Evolutionary conservation across 176 grass and related monocot genomes (phyloP), one percentile per base, ranked within the genome.

Genomic region (Luzula sylvatica): DNA sequence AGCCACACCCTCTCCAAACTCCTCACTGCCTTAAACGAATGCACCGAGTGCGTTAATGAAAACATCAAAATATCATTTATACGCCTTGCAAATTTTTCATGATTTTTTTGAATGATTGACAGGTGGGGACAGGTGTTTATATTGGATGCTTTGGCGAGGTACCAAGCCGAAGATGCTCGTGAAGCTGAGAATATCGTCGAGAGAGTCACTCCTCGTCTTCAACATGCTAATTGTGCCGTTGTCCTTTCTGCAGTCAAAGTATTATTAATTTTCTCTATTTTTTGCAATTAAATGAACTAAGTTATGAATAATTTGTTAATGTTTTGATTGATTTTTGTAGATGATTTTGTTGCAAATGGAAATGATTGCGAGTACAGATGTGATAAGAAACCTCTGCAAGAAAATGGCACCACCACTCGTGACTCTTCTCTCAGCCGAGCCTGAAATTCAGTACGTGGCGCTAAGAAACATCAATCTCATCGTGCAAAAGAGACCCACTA

Each of bases 331-430:
- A 22, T 26, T 22, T 62, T 38, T 61, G 50, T 61, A 98, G 92
- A 98, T 98, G 80, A 98, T 98, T 32, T 85, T 90, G 79, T 52
- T 85, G 68, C 92, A 98, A 74, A 98, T 98, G 92, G 92, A 90
- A 81, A 82, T 98, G 39, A 98, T 98, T 71, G 86, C 74, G 49
- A 87, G 86, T 71, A 82, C 86, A 2, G 92, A 98, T 80, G 75
- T 98, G 50, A 76, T 98, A 55, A 76, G 92, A 62, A 98, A 90
- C 65, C 92, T 98, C 61, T 98, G 86, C 59, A 98, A 98, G 65
- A 98, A 98, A 76, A 98, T 98, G 92, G 92, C 92, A 1, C 92
- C 92, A 0, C 92, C 92, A 57, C 78, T 98, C 63, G 92, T 98
- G 43, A 98, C 92, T 28, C 86, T 98, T 58, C 73, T 98, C 21